phyloP scores from a whole-genome alignment of 352 stramenopile species.

The Phytophthora tentaculata region DNA sequence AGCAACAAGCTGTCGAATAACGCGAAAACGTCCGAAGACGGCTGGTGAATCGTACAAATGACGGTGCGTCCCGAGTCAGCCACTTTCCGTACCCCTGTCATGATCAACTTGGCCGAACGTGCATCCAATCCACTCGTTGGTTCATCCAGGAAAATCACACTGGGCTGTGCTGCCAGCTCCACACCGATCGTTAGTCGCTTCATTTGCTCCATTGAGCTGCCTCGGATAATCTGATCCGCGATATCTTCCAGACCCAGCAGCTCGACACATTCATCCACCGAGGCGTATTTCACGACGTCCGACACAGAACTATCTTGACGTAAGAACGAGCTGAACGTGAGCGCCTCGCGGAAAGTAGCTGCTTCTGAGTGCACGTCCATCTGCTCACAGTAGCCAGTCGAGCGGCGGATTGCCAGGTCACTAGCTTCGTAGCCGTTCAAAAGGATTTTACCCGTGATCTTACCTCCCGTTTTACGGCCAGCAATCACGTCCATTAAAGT shows the following conservation, averaged over 20 bases:
- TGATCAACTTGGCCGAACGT: conserved; percentile 24
- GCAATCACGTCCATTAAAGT: conserved; percentile 33
- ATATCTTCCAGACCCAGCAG: conserved; percentile 73
- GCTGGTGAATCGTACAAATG: conserved; percentile 27
- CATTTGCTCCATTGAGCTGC: conserved; percentile 43
- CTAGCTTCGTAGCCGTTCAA: conserved; percentile 29
- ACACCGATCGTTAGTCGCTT: conserved; percentile 43
- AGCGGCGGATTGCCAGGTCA: conserved; percentile 24
- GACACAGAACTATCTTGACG: conserved; percentile 43
- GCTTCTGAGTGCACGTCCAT: conserved; percentile 16
- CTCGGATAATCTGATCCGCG: conserved; percentile 43
- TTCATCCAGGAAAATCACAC: conserved; percentile 58
- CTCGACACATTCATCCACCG: conserved; percentile 71
- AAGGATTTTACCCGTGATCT: conserved; percentile 27
- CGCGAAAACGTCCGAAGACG: conserved; percentile 13
- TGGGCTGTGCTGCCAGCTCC: conserved; percentile 49
- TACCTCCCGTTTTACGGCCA: conserved; percentile 21
- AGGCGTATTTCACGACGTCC: conserved; percentile 33
- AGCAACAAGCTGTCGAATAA: conserved; percentile 25
- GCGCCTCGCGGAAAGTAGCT: conserved; percentile 18
- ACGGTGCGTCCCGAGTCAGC: conserved; percentile 18
- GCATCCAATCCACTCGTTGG: conserved; percentile 41
- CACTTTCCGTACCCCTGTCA: conserved; percentile 21
- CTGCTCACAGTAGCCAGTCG: conserved; percentile 25
- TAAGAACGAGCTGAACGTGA: conserved; percentile 70